Percentiles rank a stretch among this genome's conserved stretches.
Conservation (phyloP, 1,139 yeast species). For the Blastobotrys indianensis region DNA sequence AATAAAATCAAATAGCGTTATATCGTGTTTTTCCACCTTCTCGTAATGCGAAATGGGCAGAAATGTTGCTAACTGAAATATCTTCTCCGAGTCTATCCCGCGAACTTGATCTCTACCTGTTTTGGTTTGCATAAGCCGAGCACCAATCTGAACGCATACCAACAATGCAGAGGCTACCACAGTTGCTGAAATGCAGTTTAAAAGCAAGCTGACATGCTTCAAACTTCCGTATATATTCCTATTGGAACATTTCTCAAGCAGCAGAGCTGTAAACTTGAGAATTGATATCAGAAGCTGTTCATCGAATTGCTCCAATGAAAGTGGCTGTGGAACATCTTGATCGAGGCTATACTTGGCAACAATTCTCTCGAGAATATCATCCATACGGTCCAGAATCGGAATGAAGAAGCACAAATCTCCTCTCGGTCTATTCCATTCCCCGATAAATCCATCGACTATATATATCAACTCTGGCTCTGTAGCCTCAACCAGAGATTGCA, state of each 20-base stretch:
- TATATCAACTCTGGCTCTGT: constrained; percentile 35
- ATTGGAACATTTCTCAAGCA: constrained; percentile 67
- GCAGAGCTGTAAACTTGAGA: constrained; percentile 53
- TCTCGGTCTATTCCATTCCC: constrained; percentile 57
- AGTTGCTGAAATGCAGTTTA: constrained; percentile 55
- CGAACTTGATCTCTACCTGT: constrained; percentile 40
- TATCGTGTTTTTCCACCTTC: constrained; percentile 20
- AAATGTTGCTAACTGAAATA: constrained; percentile 29
- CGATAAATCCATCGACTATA: constrained; percentile 31
- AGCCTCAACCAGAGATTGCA: constrained; percentile 36
- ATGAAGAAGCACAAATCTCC: constrained; percentile 79
- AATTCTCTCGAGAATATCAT: constrained; percentile 51
- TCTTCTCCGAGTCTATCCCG: constrained; percentile 25
- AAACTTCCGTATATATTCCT: constrained; percentile 62
- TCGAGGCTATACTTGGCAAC: constrained; percentile 52
- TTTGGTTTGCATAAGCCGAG: constrained; percentile 46
- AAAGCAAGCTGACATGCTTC: constrained; percentile 54
- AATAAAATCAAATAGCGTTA: constrained; percentile 25
- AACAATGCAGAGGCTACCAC: constrained; percentile 59
- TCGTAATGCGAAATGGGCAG: constrained; percentile 27
- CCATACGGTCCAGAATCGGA: constrained; percentile 68
- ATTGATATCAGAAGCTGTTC: constrained; percentile 46
- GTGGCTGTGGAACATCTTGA: constrained; percentile 42
- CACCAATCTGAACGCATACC: constrained; percentile 57
- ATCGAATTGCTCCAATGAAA: constrained; percentile 44